phyloP scores from a whole-genome alignment of 2,329 filamentous ascomycete genomes.

The Hypoxylon rubiginosum region DNA sequence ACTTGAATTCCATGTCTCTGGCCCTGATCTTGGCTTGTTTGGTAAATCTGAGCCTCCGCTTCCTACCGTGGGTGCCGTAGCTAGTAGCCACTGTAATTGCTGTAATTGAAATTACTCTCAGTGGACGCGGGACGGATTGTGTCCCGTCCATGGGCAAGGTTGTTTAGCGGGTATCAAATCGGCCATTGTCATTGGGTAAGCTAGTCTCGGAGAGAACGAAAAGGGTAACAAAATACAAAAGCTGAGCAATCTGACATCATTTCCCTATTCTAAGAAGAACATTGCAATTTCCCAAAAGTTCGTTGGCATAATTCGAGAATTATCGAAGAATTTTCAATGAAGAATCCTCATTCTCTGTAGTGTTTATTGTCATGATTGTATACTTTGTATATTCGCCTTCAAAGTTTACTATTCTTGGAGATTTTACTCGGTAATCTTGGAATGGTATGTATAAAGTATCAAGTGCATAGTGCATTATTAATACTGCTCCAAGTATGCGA shows the following conservation, averaged over 20 bases:
- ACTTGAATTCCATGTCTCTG: too few relatives aligned
- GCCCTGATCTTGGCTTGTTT: conserved; percentile 3
- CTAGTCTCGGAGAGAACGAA: conserved; percentile 32
- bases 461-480: too few relatives aligned
- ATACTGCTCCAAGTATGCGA: background rate
- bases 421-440: background rate
- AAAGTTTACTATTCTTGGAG: background rate
- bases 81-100: conserved; percentile 15
- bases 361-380: background rate
- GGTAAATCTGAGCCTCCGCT: conserved; percentile 26
- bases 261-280: conserved; percentile 16
- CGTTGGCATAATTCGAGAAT: conserved; percentile 19
- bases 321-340: conserved; percentile 4
- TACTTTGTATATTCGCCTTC: background rate
- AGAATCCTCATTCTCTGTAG: conserved; percentile 17
- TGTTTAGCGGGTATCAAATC: conserved; percentile 31
- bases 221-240: conserved; percentile 41
- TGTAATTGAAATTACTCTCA: conserved; percentile 41
- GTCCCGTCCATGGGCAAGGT: conserved; percentile 34
- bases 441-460: background rate
- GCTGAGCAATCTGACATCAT: conserved; percentile 41
- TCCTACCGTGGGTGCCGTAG: conserved; percentile 20
- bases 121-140: conserved; percentile 38
- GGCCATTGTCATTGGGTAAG: conserved; percentile 31
- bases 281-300: conserved; percentile 38